Conservation (phyloP, 2,329 filamentous ascomycete genomes). For the Fusarium siculi region DNA sequence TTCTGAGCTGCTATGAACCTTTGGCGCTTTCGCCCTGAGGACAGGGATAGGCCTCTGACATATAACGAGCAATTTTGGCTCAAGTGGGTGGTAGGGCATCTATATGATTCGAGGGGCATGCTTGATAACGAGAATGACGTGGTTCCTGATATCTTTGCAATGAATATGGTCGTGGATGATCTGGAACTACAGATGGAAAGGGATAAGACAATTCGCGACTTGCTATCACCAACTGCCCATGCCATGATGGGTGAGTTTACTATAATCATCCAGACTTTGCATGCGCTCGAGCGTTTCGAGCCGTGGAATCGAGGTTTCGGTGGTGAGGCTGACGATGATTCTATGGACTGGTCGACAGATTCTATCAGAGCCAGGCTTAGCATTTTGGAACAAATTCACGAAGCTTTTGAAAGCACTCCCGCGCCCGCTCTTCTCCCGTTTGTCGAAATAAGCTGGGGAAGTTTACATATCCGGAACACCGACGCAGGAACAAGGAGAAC, state of each 20-base stretch:
- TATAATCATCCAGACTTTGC: neutral
- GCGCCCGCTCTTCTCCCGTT: neutral
- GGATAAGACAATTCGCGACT: neutral
- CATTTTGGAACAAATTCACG: neutral
- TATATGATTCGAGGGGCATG: neutral
- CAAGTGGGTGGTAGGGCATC: fast-evolving
- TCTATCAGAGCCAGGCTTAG: neutral
- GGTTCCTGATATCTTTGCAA: neutral
- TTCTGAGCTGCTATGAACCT: neutral
- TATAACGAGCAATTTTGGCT: neutral
- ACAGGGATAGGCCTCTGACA: neutral
- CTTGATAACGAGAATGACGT: fast-evolving
- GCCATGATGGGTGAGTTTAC: neutral
- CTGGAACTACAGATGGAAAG: neutral
- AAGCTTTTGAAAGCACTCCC: neutral
- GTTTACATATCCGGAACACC: neutral
- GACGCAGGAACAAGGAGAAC: neutral
- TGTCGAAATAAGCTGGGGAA: neutral
- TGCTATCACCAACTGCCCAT: neutral
- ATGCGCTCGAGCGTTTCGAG: neutral
- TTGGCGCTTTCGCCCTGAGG: no score
- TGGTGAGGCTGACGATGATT: neutral
- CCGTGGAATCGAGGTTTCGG: neutral
- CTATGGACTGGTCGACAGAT: neutral
- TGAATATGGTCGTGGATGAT: neutral